Evolutionary conservation across 2,329 filamentous ascomycete genomes (phyloP).

Genomic region (Aciculosporium take): DNA sequence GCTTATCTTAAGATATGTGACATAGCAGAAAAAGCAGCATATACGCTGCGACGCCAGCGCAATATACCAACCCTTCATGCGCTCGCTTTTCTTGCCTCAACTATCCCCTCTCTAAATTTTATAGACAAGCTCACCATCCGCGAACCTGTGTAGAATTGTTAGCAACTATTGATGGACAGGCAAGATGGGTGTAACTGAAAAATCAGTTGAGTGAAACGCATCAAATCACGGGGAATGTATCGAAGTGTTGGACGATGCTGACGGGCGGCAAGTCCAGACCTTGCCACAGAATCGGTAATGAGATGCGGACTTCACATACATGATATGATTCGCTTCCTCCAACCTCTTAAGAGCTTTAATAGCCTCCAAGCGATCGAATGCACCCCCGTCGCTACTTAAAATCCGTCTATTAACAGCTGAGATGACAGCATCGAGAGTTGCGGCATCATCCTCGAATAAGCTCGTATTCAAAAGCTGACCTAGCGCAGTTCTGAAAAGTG

Average conservation of each 20-base stretch:
- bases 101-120: slow-evolving; percentile 37
- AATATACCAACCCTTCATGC: neutral
- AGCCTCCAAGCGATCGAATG: slow-evolving; percentile 60
- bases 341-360: slow-evolving; percentile 64
- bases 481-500: slow-evolving; percentile 63
- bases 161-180: slow-evolving; percentile 5
- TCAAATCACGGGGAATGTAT: neutral
- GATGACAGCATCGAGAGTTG: slow-evolving; percentile 60
- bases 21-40: neutral
- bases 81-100: neutral
- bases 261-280: neutral
- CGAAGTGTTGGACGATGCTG: neutral
- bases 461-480: slow-evolving; percentile 70
- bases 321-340: slow-evolving; percentile 76
- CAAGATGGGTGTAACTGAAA: neutral
- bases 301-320: slow-evolving; percentile 47
- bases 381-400: slow-evolving; percentile 33
- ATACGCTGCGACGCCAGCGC: neutral
- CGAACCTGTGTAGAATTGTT: slow-evolving; percentile 28
- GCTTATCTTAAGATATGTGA: neutral
- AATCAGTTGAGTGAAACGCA: neutral
- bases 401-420: slow-evolving; percentile 65
- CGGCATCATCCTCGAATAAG: slow-evolving; percentile 79
- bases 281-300: neutral
- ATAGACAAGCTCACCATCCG: slow-evolving; percentile 52